Percentiles rank a stretch among this genome's conserved stretches.
phyloP scores from a whole-genome alignment of 1,284 basidiomycete species.

The Rhodotorula sp. region DNA sequence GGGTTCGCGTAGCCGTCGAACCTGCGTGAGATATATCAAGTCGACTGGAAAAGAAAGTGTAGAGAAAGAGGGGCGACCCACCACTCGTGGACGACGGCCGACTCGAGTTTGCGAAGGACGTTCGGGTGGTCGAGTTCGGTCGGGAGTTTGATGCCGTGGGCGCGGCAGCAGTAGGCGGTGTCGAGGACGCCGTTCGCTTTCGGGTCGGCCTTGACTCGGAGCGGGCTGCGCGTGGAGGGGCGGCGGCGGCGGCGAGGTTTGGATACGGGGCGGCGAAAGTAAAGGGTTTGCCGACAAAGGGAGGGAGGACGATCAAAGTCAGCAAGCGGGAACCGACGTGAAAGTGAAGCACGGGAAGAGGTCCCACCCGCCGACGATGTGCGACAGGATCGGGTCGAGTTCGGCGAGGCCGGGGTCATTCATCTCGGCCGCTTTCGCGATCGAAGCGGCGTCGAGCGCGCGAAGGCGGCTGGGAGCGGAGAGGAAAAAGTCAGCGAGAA shows the following conservation, averaged over 20 bases:
- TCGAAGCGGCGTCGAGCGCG: slow-evolving; percentile 29
- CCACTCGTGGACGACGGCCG: slow-evolving; percentile 39
- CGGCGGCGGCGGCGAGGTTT: too few species aligned
- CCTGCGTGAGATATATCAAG: slow-evolving; percentile 3
- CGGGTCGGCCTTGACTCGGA: slow-evolving; percentile 40
- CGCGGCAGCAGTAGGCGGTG: slow-evolving; percentile 37
- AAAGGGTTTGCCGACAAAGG: too few species aligned
- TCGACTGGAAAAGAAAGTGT: background rate
- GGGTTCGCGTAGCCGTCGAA: slow-evolving; percentile 33
- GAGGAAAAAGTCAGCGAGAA: slow-evolving; percentile 10
- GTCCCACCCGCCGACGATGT: slow-evolving; percentile 20
- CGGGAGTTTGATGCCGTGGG: slow-evolving; percentile 39
- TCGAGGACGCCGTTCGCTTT: slow-evolving; percentile 42
- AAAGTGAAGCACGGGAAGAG: too few species aligned
- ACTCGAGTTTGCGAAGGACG: slow-evolving; percentile 33
- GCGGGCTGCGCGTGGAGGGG: slow-evolving; percentile 21
- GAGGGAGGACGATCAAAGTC: too few species aligned
- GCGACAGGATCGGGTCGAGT: slow-evolving; percentile 32
- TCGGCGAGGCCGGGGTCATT: slow-evolving; percentile 31
- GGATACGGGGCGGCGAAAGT: too few species aligned
- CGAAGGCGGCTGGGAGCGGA: slow-evolving; percentile 18
- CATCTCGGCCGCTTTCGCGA: slow-evolving; percentile 22
- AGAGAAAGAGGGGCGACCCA: background rate
- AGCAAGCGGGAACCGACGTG: too few species aligned
- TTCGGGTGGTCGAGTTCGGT: slow-evolving; percentile 30